Base-by-base conservation (phyloP, 352 stramenopile species). In the Phytopythium kandeliae region DNA sequence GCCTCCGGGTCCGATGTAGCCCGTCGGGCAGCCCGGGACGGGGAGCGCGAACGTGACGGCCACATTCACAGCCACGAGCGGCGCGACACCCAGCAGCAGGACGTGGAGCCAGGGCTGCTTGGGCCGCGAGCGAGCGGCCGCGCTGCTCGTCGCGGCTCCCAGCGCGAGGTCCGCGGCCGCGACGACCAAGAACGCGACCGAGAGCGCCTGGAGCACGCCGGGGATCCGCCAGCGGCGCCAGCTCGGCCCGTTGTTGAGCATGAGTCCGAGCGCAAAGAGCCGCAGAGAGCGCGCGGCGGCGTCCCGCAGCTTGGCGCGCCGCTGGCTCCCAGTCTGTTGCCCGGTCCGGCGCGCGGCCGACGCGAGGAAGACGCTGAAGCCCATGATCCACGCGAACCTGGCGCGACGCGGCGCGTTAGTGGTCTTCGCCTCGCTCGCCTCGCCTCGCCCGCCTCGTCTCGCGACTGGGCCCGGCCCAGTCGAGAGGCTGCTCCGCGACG, bases 321-420 rank as follows among this genome's bases (percentile, higher is more conserved):
- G 19, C 19, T 33, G 34, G 19, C 31, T 24, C 33, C n/a, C 9
- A 19, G 26, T n/a, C 24, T 21, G 11, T 10, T 4, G 21, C 13
- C 30, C 21, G 1, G 26, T 35, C 42, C 11, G 26, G 53, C 22
- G 42, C 8, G 19, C 25, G 28, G 41, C 54, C 13, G 63, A 67
- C 15, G 55, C 56, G 19, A 83, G 55, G 28, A 73, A 75, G 37
- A 71, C 42, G 45, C 67, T 78, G 34, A 85, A 85, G 17, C 85
- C 83, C 69, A 95, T 91, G 56, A 92, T 92, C 81, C 81, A 96
- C 36, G 74, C 78, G 49, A 92, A 92, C 62, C 78, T 89, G 50
- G 52, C 4, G 28, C 4, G 28, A 4, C 4, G 28, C 28, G 4
- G 28, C 4, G 4, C 28, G 28, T 10, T 9, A 31, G 28, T 31